These are phyloP conservation scores for Strobilomyces echinocephalus DNA, from an alignment of 768 basidiomycete genomes.

Conservation along the genomic window DNA sequence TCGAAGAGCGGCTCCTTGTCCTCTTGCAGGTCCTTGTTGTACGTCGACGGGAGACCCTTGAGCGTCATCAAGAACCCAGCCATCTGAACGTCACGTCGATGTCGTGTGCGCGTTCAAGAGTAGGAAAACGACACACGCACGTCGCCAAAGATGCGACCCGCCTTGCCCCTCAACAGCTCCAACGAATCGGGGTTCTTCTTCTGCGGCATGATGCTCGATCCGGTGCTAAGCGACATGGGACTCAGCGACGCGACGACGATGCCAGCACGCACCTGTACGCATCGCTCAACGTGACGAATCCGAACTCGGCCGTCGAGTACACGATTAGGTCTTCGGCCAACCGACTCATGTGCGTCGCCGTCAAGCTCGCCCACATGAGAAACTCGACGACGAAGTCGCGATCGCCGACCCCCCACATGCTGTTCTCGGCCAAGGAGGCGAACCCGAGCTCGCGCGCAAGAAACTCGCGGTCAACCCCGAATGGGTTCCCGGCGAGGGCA, in stretches of 20 bases:
- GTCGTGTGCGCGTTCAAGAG: not conserved
- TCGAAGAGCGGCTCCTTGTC: conserved; percentile 98
- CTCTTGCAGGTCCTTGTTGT: conserved; percentile 99
- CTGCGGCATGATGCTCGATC: conserved; percentile 99
- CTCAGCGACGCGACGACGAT: not conserved
- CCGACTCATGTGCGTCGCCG: conserved; percentile 91
- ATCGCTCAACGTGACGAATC: conserved; percentile 92
- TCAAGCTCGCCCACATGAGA: conserved; percentile 90
- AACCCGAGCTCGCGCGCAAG: conserved; percentile 90
- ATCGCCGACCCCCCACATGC: conserved; percentile 94
- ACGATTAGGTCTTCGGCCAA: conserved; percentile 95
- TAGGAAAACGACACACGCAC: conserved; percentile 35
- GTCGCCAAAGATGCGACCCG: conserved; percentile 90
- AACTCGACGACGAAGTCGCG: conserved; percentile 97
- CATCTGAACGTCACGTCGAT: conserved; percentile 51
- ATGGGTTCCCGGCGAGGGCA: conserved; percentile 95
- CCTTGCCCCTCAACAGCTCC: conserved; percentile 92
- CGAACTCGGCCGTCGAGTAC: conserved; percentile 96
- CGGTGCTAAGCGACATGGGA: conserved; percentile 58
- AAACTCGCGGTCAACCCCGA: conserved; percentile 89
- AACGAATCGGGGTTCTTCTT: conserved; percentile 99
- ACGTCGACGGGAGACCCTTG: conserved; percentile 96
- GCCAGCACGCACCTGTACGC: conserved; percentile 75
- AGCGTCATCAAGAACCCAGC: conserved; percentile 96
- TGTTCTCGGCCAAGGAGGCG: conserved; percentile 85